These are phyloP conservation scores for Entomortierella beljakovae DNA, from an alignment of 192 early-diverging fungal genomes.

Conservation along the genomic window DNA sequence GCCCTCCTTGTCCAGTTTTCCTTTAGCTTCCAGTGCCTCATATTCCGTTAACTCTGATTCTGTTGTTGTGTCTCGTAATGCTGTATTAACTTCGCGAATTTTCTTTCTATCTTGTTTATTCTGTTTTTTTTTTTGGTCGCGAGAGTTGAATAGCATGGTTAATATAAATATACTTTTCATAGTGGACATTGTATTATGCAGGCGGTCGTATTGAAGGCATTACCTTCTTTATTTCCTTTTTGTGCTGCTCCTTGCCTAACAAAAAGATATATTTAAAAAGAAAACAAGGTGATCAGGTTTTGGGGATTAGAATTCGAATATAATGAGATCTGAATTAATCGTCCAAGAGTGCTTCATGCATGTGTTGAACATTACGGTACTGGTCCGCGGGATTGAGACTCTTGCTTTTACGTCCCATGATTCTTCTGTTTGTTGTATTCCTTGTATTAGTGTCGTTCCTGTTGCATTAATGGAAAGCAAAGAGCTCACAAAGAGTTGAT, in stretches of 20 bases:
- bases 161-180: no score
- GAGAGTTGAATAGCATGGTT: no score
- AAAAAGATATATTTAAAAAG: not conserved
- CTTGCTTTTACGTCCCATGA: constrained; percentile 52
- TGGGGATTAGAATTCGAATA: not conserved
- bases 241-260: constrained; percentile 53
- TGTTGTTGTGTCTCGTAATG: constrained; percentile 41
- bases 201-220: not conserved
- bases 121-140: no score
- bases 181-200: not conserved
- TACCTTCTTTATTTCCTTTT: constrained; percentile 54
- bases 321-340: no score
- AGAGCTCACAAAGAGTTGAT: no score
- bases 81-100: constrained; percentile 37
- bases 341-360: no score
- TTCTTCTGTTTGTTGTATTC: no score
- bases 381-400: constrained; percentile 51
- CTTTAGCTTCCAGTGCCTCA: constrained; percentile 38
- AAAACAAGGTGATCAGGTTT: not conserved
- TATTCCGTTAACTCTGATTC: constrained; percentile 34
- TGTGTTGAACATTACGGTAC: constrained; percentile 26
- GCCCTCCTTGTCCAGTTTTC: constrained; percentile 48
- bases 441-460: no score
- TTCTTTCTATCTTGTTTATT: constrained; percentile 54
- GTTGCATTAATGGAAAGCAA: no score